Evolutionary conservation across 768 basidiomycete species (phyloP).

Genomic region (Auricularia heimuer): DNA sequence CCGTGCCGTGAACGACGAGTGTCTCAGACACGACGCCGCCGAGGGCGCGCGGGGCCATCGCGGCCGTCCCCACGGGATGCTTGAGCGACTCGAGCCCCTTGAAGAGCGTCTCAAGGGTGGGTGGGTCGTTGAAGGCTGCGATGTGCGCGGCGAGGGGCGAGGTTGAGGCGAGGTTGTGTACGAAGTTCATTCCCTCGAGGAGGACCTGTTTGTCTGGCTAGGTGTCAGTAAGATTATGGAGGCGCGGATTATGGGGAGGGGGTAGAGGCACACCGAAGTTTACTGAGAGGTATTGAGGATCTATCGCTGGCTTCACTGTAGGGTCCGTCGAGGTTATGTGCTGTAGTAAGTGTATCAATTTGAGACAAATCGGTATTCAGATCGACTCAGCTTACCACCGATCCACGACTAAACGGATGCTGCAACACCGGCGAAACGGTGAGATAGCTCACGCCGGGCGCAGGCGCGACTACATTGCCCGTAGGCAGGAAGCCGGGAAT

Average conservation of each 20-base stretch:
- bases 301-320: conserved; percentile 36
- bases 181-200: conserved; percentile 52
- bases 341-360: conserved; percentile 1
- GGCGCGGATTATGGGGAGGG: conserved; percentile 29
- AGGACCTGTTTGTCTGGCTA: conserved; percentile 34
- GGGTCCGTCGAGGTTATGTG: conserved; percentile 27
- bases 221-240: neutral
- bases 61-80: conserved; percentile 38
- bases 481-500: conserved; percentile 39
- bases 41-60: conserved; percentile 22
- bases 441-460: conserved; percentile 16
- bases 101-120: conserved; percentile 29
- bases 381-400: conserved; percentile 16
- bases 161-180: conserved; percentile 41
- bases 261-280: conserved; percentile 41
- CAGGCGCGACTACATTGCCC: neutral
- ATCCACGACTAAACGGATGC: conserved; percentile 45
- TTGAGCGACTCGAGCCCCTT: conserved; percentile 33
- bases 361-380: too few species aligned
- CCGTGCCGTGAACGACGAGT: conserved; percentile 13
- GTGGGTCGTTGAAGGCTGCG: conserved; percentile 10
- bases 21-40: conserved; percentile 20
- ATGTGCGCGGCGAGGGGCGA: conserved; percentile 39
- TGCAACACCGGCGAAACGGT: conserved; percentile 55
- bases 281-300: conserved; percentile 41